These are phyloP conservation scores for Penicillium diatomitis DNA, from an alignment of 495 filamentous ascomycete genomes.

Conservation along the genomic window DNA sequence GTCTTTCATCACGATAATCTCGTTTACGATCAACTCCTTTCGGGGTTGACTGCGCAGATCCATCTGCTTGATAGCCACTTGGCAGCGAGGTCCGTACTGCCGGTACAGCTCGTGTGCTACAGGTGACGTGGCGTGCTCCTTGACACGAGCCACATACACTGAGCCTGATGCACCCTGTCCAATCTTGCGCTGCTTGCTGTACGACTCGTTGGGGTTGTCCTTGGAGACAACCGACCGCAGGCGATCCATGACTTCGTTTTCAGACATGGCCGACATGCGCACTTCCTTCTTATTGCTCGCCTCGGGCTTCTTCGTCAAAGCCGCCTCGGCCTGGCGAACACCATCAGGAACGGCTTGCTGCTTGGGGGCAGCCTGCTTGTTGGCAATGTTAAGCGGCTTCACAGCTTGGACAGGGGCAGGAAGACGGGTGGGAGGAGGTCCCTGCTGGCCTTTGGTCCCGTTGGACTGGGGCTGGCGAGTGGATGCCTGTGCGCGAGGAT, in stretches of 20 bases:
- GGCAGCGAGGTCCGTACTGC: constrained; percentile 58
- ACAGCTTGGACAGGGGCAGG: constrained; percentile 60
- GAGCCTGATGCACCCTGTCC: constrained; percentile 96
- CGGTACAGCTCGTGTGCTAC: constrained; percentile 59
- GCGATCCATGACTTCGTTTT: constrained; percentile 93
- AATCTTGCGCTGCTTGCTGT: constrained; percentile 98
- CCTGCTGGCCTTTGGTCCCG: constrained; percentile 27
- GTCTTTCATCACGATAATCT: constrained; percentile 99
- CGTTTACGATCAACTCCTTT: constrained; percentile 98
- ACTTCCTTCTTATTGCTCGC: constrained; percentile 78
- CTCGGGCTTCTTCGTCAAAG: constrained; percentile 63
- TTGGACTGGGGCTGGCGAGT: constrained; percentile 31
- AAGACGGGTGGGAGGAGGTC: constrained; percentile 41
- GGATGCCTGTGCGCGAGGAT: constrained; percentile 37
- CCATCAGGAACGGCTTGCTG: constrained; percentile 42
- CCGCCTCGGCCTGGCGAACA: constrained; percentile 72
- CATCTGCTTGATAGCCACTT: constrained; percentile 99
- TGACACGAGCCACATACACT: constrained; percentile 93
- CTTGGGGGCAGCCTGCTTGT: constrained; percentile 54
- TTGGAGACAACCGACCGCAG: constrained; percentile 87
- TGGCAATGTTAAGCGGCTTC: constrained; percentile 85
- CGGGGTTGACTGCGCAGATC: constrained; percentile 93
- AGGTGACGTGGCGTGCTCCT: constrained; percentile 57
- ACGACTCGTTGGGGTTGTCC: constrained; percentile 81
- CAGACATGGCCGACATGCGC: constrained; percentile 95